phyloP scores from a whole-genome alignment of 129 eudicot genomes.

The Helianthus tuberosus region DNA sequence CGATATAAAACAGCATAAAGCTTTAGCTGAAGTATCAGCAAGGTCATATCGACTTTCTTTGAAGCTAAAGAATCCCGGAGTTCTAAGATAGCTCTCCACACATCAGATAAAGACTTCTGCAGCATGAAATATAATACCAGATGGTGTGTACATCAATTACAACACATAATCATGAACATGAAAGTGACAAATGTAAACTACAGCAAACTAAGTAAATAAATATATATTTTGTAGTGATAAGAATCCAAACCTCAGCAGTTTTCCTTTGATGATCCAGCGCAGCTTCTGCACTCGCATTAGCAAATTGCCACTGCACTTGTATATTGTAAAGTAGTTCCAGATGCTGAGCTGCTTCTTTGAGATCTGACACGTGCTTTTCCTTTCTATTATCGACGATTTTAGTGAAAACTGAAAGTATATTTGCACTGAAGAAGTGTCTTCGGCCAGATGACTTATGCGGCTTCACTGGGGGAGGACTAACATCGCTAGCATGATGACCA shows the following conservation, averaged over 20 bases:
- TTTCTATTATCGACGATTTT: constrained; percentile 53
- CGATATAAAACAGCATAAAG: constrained; percentile 55
- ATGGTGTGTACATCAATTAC: background rate
- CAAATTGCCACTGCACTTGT: constrained; percentile 81
- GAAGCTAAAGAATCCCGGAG: constrained; percentile 52
- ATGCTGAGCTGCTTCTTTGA: constrained; percentile 57
- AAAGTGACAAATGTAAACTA: constrained; percentile 13
- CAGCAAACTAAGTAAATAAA: background rate
- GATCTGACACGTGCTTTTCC: constrained; percentile 55
- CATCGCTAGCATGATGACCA: constrained; percentile 51
- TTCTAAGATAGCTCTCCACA: constrained; percentile 58
- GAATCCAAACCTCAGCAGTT: constrained; percentile 65
- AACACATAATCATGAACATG: constrained; percentile 6
- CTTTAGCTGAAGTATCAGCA: constrained; percentile 63
- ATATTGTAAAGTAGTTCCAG: constrained; percentile 65
- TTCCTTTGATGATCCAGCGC: constrained; percentile 45
- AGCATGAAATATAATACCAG: constrained; percentile 18
- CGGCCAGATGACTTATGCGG: constrained; percentile 49
- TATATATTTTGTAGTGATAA: constrained; percentile 7
- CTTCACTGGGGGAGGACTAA: constrained; percentile 49
- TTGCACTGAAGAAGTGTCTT: constrained; percentile 55
- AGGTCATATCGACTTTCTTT: constrained; percentile 49
- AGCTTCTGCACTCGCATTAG: constrained; percentile 63
- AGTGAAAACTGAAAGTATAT: constrained; percentile 59
- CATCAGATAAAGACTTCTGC: constrained; percentile 63